Evolutionary conservation across 805 yeast genomes (phyloP), one percentile per base, ranked within the genome.

Genomic region (Candida takata): DNA sequence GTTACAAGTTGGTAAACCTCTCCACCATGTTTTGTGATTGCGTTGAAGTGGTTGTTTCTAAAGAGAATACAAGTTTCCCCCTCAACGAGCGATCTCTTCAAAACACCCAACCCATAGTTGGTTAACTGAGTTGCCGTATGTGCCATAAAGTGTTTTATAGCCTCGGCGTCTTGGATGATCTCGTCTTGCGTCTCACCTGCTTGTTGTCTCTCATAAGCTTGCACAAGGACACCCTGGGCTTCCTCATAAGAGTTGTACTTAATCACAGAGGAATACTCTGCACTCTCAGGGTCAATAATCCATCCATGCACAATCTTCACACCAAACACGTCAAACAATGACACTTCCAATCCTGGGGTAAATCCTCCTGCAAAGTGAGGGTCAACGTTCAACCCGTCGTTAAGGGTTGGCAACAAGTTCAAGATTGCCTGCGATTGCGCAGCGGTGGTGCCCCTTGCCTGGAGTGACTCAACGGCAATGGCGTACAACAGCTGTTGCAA

Each of bases 31-130:
- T 78, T 79, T 38, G 58, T 71, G 9, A 88, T 54, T 0, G 96
- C 85, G 44, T 72, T 72, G 58, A 84, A 90, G 56, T 87, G 96
- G 56, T 92, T 88, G 58, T 92, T 90, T 51, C 97, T 70, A 63
- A 88, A 92, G 42, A 90, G 72, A 0, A 90, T 76, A 1, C 79
- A 73, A 37, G 79, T 67, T 6, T 78, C 70, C 28, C 77, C 77
- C 12, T 69, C 67, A 1, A 57, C 52, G 19, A 84, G 53, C 4
- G 65, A 49, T 6, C 59, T 54, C 40, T 63, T 61, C 42, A 84
- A 54, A 35, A 61, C 61, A 1, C 53, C 38, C 11, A 84, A 55
- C 0, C 98, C 98, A 32, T 64, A 60, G 1, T 61, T 63, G 0
- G 97, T 85, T 49, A 88, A 60, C 52, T 90, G 96, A 0, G 94